A percentile compares a stretch with the other conserved stretches of the same genome.
These are phyloP conservation scores for Herpetomonas tarakana DNA, from an alignment of 208 protist genomes.

Conservation along the genomic window DNA sequence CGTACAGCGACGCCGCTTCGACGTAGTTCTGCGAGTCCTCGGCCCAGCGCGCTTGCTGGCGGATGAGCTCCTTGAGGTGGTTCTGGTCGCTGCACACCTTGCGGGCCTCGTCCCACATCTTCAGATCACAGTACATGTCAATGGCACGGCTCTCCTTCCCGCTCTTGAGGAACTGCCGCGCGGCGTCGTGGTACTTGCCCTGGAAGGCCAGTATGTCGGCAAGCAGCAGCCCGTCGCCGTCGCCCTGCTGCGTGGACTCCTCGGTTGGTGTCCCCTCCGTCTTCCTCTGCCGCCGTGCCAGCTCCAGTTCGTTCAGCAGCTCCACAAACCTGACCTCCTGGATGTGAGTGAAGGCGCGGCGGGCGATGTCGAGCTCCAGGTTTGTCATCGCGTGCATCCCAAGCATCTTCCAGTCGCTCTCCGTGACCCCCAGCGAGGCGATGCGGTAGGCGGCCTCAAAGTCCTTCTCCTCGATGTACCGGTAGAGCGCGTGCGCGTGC, in stretches of 20 bases:
- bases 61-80: slow-evolving; percentile 88
- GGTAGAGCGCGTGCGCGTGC: slow-evolving; percentile 88
- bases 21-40: slow-evolving; percentile 92
- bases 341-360: slow-evolving; percentile 91
- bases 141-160: slow-evolving; percentile 77
- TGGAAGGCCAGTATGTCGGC: slow-evolving; percentile 93
- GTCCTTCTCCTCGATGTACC: slow-evolving; percentile 91
- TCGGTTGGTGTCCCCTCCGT: slow-evolving; percentile 3
- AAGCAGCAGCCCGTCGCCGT: slow-evolving; percentile 42
- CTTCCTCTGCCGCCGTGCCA: slow-evolving; percentile 46
- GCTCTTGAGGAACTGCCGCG: slow-evolving; percentile 83
- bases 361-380: slow-evolving; percentile 90
- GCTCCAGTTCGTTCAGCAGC: slow-evolving; percentile 87
- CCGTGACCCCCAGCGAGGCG: slow-evolving; percentile 94
- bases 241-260: background rate
- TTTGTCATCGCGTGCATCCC: slow-evolving; percentile 90
- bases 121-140: slow-evolving; percentile 95
- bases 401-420: slow-evolving; percentile 94
- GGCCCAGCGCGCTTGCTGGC: slow-evolving; percentile 89
- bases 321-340: slow-evolving; percentile 92
- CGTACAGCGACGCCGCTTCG: slow-evolving; percentile 88
- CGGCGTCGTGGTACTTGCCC: slow-evolving; percentile 92
- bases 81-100: slow-evolving; percentile 87
- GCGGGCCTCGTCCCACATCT: slow-evolving; percentile 93
- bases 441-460: slow-evolving; percentile 89